Conservation (phyloP, 306 rosid genomes). For the Casuarina cunninghamiana region DNA sequence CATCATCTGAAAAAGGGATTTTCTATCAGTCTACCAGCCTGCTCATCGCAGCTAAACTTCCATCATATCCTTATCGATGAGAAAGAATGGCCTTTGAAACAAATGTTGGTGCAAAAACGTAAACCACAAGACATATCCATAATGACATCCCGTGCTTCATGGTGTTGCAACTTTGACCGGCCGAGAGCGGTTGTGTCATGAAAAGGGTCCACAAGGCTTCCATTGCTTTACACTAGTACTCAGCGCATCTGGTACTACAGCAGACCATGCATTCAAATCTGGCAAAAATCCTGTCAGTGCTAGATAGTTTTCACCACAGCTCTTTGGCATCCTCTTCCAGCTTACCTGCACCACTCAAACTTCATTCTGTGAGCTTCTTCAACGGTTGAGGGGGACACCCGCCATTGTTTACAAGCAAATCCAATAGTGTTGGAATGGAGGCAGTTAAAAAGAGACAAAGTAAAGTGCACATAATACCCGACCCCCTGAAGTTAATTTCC, state of each 20-base stretch:
- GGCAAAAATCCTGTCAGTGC: constrained; percentile 86
- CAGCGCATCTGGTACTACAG: constrained; percentile 58
- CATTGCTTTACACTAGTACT: constrained; percentile 59
- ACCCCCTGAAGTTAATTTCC: too few relatives aligned
- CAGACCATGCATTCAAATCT: constrained; percentile 72
- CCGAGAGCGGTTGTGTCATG: constrained; percentile 22
- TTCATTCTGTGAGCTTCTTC: constrained; percentile 28
- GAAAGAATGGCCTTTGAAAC: too few relatives aligned
- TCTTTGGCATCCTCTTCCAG: constrained; percentile 76
- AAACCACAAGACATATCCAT: too few relatives aligned
- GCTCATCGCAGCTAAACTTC: too few relatives aligned
- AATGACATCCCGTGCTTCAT: neutral
- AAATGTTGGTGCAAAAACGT: too few relatives aligned
- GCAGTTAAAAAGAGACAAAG: too few relatives aligned
- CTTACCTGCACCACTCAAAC: constrained; percentile 56
- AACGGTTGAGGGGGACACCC: neutral
- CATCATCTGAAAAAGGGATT: too few relatives aligned
- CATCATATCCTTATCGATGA: too few relatives aligned
- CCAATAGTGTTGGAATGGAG: too few relatives aligned
- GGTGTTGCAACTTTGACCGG: neutral
- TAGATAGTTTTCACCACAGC: constrained; percentile 68
- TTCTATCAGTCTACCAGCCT: too few relatives aligned
- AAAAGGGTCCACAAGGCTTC: constrained; percentile 45
- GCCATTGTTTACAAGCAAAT: neutral
- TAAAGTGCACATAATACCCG: too few relatives aligned